Base-by-base conservation (phyloP, 2,329 filamentous ascomycete genomes). In the Penicillium sp. region DNA sequence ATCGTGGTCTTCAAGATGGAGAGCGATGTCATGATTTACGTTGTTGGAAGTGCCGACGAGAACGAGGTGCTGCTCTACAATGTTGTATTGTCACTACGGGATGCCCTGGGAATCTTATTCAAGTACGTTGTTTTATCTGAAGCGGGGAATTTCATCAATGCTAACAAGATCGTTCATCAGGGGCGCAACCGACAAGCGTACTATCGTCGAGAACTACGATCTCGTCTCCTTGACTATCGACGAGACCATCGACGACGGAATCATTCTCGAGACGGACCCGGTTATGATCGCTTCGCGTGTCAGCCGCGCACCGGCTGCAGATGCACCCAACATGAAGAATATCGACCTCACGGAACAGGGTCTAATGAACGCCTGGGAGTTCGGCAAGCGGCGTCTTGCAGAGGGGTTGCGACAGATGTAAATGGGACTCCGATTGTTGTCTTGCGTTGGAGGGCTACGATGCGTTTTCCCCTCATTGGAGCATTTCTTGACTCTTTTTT, bases 1-100 rank as follows among this genome's bases (percentile, higher is more conserved):
- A 88, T 99, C 58, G 91, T 97, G 52, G 87, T 97, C 50, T 99
- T 97, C 82, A 99, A 99, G 85, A 89, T 89, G 79, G 94, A 99
- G 80, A 91, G 90, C 65, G 94, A 99, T 74, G 89, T 97, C 54
- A 97, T 97, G 88, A 85, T 90, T 44, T 97, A 97, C 73, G 89
- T 97, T 27, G 90, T 99, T 12, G 93, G 93, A 62, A 86, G 87
- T 52, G 83, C 90, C 50, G 91, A 97, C 50, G 94, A 99, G 82
- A 99, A 97, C 75, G 94, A 99, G 79, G 89, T 99, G 52, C 80
- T 99, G 73, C 82, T 99, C 50, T 97, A 97, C 80, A 96, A 93
- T 72, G 92, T 96, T 46, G 86, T 97, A 51, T 80, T 97, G 54
- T 91, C 91, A n/a, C 78, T 97, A 65, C 82, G 94, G 64, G 94